Percentiles rank a stretch among this genome's conserved stretches.
Conservation (phyloP, 2,329 filamentous ascomycete species). For the Tolypocladium inflatum region DNA sequence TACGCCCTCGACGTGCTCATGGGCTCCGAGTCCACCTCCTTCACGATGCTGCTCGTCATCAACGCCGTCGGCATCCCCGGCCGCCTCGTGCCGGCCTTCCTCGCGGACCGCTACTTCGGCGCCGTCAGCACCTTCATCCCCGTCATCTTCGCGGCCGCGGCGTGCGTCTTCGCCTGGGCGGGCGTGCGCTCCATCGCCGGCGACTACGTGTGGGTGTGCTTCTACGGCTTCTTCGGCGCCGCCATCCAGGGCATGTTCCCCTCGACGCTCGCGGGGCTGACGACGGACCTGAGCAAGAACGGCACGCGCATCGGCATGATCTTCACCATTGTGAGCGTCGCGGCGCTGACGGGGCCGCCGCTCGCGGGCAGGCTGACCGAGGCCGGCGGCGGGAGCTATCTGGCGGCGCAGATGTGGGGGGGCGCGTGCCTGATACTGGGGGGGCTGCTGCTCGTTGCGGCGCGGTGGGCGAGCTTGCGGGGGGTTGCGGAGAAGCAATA, state of each 20-base stretch:
- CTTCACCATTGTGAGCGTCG: slow-evolving; percentile 46
- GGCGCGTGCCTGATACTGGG: slow-evolving; percentile 35
- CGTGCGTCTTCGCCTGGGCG: slow-evolving; percentile 43
- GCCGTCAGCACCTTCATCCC: slow-evolving; percentile 47
- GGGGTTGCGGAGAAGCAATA: background rate
- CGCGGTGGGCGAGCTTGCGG: slow-evolving; percentile 18
- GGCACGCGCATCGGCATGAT: slow-evolving; percentile 52
- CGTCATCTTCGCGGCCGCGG: slow-evolving; percentile 33
- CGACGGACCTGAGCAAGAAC: slow-evolving; percentile 40
- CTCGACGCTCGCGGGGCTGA: slow-evolving; percentile 35
- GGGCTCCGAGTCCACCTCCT: slow-evolving; percentile 38
- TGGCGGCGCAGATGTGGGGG: slow-evolving; percentile 42
- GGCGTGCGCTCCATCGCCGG: slow-evolving; percentile 28
- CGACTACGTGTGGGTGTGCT: slow-evolving; percentile 47
- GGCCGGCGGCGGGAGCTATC: slow-evolving; percentile 31
- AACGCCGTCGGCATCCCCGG: slow-evolving; percentile 49
- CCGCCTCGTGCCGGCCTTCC: slow-evolving; percentile 41
- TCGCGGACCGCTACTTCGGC: slow-evolving; percentile 45
- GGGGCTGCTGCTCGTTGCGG: slow-evolving; percentile 26
- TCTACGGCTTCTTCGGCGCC: slow-evolving; percentile 56
- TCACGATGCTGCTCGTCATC: slow-evolving; percentile 49
- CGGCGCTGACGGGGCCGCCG: slow-evolving; percentile 43
- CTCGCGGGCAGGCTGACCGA: slow-evolving; percentile 42
- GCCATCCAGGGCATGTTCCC: slow-evolving; percentile 60
- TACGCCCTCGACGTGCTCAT: slow-evolving; percentile 30